These are phyloP conservation scores for Wickerhamiella allomyrinae DNA, from an alignment of 805 yeast genomes.

Conservation along the genomic window DNA sequence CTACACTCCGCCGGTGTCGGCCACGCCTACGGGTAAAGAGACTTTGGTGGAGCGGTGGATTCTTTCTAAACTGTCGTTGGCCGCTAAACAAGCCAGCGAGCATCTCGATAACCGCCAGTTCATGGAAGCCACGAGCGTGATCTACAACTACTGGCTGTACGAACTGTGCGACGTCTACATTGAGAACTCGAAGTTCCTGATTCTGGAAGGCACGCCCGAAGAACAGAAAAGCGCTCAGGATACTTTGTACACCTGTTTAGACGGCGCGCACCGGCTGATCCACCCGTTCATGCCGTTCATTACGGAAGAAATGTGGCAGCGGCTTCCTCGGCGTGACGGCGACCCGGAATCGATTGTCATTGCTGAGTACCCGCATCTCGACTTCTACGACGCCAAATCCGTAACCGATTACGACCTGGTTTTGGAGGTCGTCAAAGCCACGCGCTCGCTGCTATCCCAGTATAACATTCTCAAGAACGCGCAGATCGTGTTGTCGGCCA, in stretches of 20 bases:
- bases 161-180: conserved; percentile 95
- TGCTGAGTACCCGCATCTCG: conserved; percentile 63
- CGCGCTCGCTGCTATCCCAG: conserved; percentile 85
- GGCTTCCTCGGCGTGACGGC: conserved; percentile 73
- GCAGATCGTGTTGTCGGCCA: conserved; percentile 66
- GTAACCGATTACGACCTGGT: conserved; percentile 69
- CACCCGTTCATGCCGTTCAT: conserved; percentile 98
- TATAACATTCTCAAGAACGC: conserved; percentile 82
- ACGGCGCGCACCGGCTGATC: conserved; percentile 77
- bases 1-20: conserved; percentile 59
- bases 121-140: conserved; percentile 69
- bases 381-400: conserved; percentile 48
- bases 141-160: conserved; percentile 88
- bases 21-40: conserved; percentile 52
- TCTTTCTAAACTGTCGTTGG: conserved; percentile 63
- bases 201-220: conserved; percentile 74
- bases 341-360: conserved; percentile 63
- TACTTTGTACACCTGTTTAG: conserved; percentile 84
- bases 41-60: conserved; percentile 96
- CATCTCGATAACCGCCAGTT: conserved; percentile 76
- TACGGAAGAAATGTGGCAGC: conserved; percentile 98
- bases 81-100: conserved; percentile 49
- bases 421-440: conserved; percentile 73
- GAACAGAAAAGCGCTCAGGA: conserved; percentile 86
- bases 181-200: conserved; percentile 88